Evolutionary conservation across 2,329 filamentous ascomycete genomes (phyloP).

Genomic region (Lasiodiplodia citricola): DNA sequence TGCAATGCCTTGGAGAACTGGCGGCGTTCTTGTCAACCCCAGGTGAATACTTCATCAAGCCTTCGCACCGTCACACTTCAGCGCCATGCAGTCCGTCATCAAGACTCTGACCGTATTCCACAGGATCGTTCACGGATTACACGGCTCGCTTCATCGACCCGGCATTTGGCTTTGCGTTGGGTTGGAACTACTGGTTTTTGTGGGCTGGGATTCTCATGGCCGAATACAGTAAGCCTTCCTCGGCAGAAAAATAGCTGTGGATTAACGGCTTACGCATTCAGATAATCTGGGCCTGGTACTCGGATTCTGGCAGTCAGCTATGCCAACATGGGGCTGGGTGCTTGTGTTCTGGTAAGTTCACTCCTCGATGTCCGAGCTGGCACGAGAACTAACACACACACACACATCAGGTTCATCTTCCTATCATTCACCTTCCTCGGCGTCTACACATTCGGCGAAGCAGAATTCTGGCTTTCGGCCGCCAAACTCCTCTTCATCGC

Average conservation of each 20-base stretch:
- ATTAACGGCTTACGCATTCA: not conserved
- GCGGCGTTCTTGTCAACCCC: too few species aligned
- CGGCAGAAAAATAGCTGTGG: constrained; percentile 65
- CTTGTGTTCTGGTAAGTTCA: constrained; percentile 32
- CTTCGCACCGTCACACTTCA: too few species aligned
- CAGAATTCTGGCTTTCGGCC: constrained; percentile 84
- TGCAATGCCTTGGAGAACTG: too few species aligned
- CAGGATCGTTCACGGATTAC: constrained; percentile 86
- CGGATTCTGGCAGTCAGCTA: not conserved
- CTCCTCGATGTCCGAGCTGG: not conserved
- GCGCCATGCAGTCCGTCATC: too few species aligned
- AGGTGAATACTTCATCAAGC: too few species aligned
- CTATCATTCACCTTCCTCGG: constrained; percentile 69
- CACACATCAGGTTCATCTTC: constrained; percentile 63
- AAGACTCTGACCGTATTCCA: not conserved
- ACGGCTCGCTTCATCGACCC: constrained; percentile 91
- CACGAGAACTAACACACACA: not conserved
- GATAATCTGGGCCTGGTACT: not conserved
- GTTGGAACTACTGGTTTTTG: constrained; percentile 90
- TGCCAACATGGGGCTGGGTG: constrained; percentile 66
- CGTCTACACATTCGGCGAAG: constrained; percentile 87
- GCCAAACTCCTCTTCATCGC: constrained; percentile 89
- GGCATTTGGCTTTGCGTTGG: constrained; percentile 94
- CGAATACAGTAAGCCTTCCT: constrained; percentile 81
- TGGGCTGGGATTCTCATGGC: constrained; percentile 86